Evolutionary conservation across 2,329 filamentous ascomycete genomes (phyloP).

Genomic region (Hymenoscyphus repandus): DNA sequence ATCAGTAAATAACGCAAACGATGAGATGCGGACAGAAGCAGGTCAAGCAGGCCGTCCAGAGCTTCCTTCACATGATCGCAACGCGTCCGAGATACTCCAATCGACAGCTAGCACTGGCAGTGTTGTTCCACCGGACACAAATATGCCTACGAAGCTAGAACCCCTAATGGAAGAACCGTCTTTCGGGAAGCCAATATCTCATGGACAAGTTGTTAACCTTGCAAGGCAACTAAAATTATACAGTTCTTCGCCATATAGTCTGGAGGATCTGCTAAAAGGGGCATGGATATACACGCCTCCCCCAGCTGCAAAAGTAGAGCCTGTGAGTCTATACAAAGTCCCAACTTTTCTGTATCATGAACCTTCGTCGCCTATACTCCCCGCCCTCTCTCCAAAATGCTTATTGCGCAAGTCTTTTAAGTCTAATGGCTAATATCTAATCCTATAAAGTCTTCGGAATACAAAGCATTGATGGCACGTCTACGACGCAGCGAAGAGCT

Average conservation of each 20-base stretch:
- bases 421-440: conserved; percentile 5
- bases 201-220: conserved; percentile 61
- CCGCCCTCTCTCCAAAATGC: background rate
- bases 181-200: conserved; percentile 65
- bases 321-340: conserved; percentile 45
- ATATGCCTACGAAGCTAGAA: conserved; percentile 29
- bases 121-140: background rate
- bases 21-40: conserved; percentile 5
- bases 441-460: conserved; percentile 65
- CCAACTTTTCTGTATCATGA: background rate
- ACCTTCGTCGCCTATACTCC: background rate
- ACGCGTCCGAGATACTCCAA: background rate
- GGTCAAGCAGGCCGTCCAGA: too few relatives aligned
- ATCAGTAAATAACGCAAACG: background rate
- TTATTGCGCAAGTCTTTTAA: background rate
- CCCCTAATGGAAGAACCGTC: conserved; percentile 39
- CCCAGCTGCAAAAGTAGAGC: conserved; percentile 72
- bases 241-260: conserved; percentile 37
- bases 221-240: conserved; percentile 46
- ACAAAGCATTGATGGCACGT: conserved; percentile 80
- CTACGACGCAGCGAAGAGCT: conserved; percentile 80
- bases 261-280: conserved; percentile 69
- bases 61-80: background rate
- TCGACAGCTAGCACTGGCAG: background rate
- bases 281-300: conserved; percentile 71